A percentile compares a stretch with the other conserved stretches of the same genome.
phyloP scores from a whole-genome alignment of 805 yeast genomes.

The Pichia californica region DNA sequence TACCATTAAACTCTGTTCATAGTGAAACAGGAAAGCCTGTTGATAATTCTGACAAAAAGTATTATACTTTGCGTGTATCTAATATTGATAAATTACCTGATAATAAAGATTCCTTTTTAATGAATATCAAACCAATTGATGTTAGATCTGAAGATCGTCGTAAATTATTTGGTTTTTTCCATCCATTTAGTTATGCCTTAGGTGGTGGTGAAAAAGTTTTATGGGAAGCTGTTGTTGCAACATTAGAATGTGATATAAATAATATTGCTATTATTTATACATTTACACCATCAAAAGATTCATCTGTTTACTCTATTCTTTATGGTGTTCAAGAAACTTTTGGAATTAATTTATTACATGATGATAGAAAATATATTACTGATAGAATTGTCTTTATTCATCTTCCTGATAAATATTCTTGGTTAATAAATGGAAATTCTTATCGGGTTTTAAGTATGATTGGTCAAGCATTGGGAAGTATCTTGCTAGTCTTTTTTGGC shows the following conservation, averaged over 20 bases:
- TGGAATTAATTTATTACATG: slow-evolving; percentile 23
- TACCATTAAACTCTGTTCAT: slow-evolving; percentile 21
- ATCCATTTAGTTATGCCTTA: slow-evolving; percentile 92
- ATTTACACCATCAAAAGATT: slow-evolving; percentile 22
- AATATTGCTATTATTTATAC: slow-evolving; percentile 63
- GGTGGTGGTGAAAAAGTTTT: slow-evolving; percentile 98
- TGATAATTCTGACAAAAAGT: slow-evolving; percentile 14
- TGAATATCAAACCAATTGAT: slow-evolving; percentile 20
- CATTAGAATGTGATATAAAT: slow-evolving; percentile 42
- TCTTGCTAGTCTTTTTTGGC: slow-evolving; percentile 64
- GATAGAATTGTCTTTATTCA: slow-evolving; percentile 29
- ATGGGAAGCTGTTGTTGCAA: slow-evolving; percentile 85
- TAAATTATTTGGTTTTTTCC: slow-evolving; percentile 77
- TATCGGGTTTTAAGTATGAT: slow-evolving; percentile 79
- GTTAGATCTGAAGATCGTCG: slow-evolving; percentile 33
- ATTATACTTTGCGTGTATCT: slow-evolving; percentile 22
- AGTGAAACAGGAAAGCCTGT: not conserved
- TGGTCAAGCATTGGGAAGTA: slow-evolving; percentile 84
- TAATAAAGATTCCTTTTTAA: slow-evolving; percentile 16
- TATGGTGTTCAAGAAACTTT: slow-evolving; percentile 21
- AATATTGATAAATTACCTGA: slow-evolving; percentile 18
- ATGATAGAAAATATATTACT: slow-evolving; percentile 12
- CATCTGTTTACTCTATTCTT: slow-evolving; percentile 22
- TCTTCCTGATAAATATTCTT: slow-evolving; percentile 30
- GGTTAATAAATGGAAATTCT: slow-evolving; percentile 58